Evolutionary conservation across 2,329 filamentous ascomycete genomes (phyloP), one percentile per base, ranked within the genome.

Genomic region (Ophiostoma ulmi): DNA sequence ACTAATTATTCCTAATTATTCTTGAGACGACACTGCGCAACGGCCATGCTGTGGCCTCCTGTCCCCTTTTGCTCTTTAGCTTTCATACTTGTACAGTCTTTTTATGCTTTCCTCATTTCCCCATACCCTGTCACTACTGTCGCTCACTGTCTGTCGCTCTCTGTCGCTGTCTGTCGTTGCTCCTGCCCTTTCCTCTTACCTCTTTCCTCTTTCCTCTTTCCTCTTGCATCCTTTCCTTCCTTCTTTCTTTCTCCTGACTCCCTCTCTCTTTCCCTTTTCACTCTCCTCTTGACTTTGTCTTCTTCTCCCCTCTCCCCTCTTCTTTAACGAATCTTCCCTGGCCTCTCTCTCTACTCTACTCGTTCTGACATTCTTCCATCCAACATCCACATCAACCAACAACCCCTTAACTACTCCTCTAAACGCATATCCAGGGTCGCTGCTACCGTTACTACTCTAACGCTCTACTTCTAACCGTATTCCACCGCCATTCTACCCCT

Each of bases 401-500:
- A 41, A 8, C 39, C 55, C 58, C 69, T 67, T 67, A 31, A 58
- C 52, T 26, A 36, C 58, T 63, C 26, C 55, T 61, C 52, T 26
- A 26, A 58, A 26, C 52, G 31, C 31, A 31, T 35, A 31, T 63
- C 26, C 14, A 63, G 58, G 58, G 26, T 63, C 13, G 58, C 26
- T 35, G 13, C 55, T 61, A 31, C 31, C 13, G 22, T 22, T 61
- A 35, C 55, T 61, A 63, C 58, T 63, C 26, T 58, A 58, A 22
- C 20, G 22, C 52, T 22, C 26, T 26, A 35, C 55, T 61, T 26
- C 61, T 38, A 11, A 39, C 63, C n/a, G n/a, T 36, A 39, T 39
- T 65, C 63, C 63, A 65, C 63, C 63, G 63, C 63, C 63, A 65
- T 65, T 65, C 63, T 65, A 39, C 63, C 63, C 63, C 63, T 65